phyloP scores from a whole-genome alignment of 176 grass and related monocot species.

The Lolium perenne region DNA sequence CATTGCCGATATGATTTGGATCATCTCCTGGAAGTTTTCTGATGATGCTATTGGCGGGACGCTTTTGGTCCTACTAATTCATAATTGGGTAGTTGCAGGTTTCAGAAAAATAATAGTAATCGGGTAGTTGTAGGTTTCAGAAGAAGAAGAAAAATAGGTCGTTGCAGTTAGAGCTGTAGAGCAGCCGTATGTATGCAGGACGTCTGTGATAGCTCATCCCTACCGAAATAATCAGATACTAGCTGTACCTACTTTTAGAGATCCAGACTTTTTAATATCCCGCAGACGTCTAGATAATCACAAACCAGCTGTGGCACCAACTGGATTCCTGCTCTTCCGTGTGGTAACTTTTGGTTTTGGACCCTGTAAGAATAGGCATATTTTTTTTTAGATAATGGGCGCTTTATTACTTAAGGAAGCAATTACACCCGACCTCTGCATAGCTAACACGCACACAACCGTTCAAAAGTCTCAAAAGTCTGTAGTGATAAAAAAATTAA shows the following conservation, averaged over 20 bases:
- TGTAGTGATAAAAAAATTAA: no score
- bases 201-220: not conserved
- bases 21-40: slow-evolving; percentile 5
- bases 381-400: no score
- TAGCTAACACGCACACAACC: no score
- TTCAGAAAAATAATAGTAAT: no score
- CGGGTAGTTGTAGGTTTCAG: not conserved
- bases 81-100: not conserved
- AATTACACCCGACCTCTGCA: no score
- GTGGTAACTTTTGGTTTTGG: no score
- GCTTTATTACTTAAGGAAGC: no score
- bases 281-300: not conserved
- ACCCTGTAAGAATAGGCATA: no score
- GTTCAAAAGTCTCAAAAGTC: no score
- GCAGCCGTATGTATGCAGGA: slow-evolving; percentile 1
- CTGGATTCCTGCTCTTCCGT: not conserved
- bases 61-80: not conserved
- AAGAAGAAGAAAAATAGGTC: not conserved
- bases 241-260: not conserved
- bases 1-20: not conserved
- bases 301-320: not conserved
- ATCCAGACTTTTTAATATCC: not conserved
- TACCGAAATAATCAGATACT: not conserved
- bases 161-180: slow-evolving; percentile 38
- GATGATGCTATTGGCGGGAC: not conserved